Evolutionary conservation across 1,139 yeast species (phyloP).

Genomic region (Kluyveromyces sp.): DNA sequence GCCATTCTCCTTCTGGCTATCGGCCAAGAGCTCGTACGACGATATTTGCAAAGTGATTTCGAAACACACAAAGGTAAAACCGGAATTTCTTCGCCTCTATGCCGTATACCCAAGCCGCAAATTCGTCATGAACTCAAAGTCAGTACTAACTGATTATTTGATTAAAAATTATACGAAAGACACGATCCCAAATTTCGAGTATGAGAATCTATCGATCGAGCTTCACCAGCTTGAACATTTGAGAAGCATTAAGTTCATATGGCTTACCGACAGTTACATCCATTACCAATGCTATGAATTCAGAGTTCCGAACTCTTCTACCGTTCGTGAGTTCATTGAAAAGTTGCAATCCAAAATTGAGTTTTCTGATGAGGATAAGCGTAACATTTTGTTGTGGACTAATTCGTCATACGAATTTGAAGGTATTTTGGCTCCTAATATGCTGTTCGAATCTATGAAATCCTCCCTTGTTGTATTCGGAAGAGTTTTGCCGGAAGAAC

Average conservation of each 20-base stretch:
- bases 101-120: conserved; percentile 53
- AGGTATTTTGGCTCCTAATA: conserved; percentile 29
- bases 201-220: conserved; percentile 70
- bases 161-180: conserved; percentile 45
- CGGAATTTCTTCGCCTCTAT: conserved; percentile 59
- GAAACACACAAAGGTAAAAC: conserved; percentile 44
- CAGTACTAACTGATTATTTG: conserved; percentile 36
- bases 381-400: conserved; percentile 43
- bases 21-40: conserved; percentile 51
- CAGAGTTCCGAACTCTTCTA: conserved; percentile 56
- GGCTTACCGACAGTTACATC: conserved; percentile 56
- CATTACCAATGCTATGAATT: conserved; percentile 66
- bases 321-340: conserved; percentile 50
- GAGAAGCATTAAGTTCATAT: conserved; percentile 53
- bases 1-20: conserved; percentile 60
- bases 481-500: conserved; percentile 37
- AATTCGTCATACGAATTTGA: conserved; percentile 33
- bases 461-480: conserved; percentile 31
- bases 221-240: conserved; percentile 72
- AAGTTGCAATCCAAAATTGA: conserved; percentile 52
- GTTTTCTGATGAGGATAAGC: conserved; percentile 42
- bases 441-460: conserved; percentile 28
- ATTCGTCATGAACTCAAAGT: conserved; percentile 33
- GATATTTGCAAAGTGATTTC: conserved; percentile 59
- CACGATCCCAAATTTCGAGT: conserved; percentile 48